Conservation (phyloP, 2,329 filamentous ascomycete species). For the Bipolaris victoriae region DNA sequence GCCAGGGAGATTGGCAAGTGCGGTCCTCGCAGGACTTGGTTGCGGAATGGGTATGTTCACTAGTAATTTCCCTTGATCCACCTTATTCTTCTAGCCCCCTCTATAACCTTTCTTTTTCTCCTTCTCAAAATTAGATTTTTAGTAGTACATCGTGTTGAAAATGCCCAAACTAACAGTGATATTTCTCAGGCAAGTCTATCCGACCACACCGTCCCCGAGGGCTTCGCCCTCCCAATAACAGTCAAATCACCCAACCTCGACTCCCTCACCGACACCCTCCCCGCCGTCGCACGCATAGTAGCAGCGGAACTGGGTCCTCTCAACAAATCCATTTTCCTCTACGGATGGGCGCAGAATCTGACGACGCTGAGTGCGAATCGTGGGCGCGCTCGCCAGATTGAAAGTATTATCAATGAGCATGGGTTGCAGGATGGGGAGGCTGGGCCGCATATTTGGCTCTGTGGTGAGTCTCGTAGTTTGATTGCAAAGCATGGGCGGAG, state of each 20-base stretch:
- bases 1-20: constrained; percentile 43
- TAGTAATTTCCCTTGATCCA: too few relatives aligned
- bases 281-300: constrained; percentile 53
- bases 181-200: constrained; percentile 50
- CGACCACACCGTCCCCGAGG: constrained; percentile 59
- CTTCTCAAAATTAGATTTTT: not conserved
- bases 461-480: constrained; percentile 68
- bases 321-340: constrained; percentile 73
- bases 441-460: constrained; percentile 69
- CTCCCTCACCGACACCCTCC: constrained; percentile 47
- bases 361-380: constrained; percentile 76
- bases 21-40: constrained; percentile 24
- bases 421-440: constrained; percentile 57
- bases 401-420: constrained; percentile 62
- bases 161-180: not conserved
- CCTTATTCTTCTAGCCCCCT: too few relatives aligned
- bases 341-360: constrained; percentile 68
- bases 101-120: not conserved
- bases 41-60: constrained; percentile 27
- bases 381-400: constrained; percentile 69
- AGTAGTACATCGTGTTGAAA: too few relatives aligned
- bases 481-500: constrained; percentile 62
- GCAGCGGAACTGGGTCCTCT: constrained; percentile 61
- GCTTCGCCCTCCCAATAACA: constrained; percentile 67
- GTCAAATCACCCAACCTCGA: constrained; percentile 58